Evolutionary conservation across 768 basidiomycete genomes (phyloP), one percentile per base, ranked within the genome.

Genomic region (Termitomyces sp.): DNA sequence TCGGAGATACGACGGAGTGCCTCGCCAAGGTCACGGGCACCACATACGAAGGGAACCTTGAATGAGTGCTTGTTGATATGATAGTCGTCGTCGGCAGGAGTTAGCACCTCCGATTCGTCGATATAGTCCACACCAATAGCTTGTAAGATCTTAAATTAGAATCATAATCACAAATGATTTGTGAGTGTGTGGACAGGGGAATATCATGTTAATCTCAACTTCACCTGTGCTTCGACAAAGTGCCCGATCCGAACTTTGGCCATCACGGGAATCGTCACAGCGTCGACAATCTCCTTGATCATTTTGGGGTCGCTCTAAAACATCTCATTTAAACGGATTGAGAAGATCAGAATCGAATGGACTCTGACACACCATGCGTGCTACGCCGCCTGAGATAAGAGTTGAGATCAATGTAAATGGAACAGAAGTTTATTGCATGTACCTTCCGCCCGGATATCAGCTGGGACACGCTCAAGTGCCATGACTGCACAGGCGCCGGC

Each of bases 401-500:
- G 49, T 42, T 9, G 34, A 62, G 36, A 13, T 54, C 58, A 62
- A 55, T 55, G 32, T 4, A 27, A 52, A 47, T 42, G 27, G 34
- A 33, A 51, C 26, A 43, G 22, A 36, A 43, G 40, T 47, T 48
- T 32, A 45, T 53, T 37, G 43, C 24, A 49, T 55, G 48, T 32
- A 78, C 78, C 96, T 70, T 92, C 79, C 18, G 81, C 81, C 60
- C 96, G 84, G 68, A 99, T 98, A 69, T 98, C 94, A 13, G 95
- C 95, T 10, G 96, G 96, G 3, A 99, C 93, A 57, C 95, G 82
- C 73, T 97, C 93, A 33, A 95, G 82, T 4, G 93, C 93, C 96
- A 99, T 98, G 61, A 99, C 96, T 58, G 96, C 96, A 69, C 93
- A 94, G 7, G 96, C 96, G 46, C 96, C 96, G 9, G 96, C 96